phyloP scores from a whole-genome alignment of 495 filamentous ascomycete species.

The Aspergillus heteromorphus region DNA sequence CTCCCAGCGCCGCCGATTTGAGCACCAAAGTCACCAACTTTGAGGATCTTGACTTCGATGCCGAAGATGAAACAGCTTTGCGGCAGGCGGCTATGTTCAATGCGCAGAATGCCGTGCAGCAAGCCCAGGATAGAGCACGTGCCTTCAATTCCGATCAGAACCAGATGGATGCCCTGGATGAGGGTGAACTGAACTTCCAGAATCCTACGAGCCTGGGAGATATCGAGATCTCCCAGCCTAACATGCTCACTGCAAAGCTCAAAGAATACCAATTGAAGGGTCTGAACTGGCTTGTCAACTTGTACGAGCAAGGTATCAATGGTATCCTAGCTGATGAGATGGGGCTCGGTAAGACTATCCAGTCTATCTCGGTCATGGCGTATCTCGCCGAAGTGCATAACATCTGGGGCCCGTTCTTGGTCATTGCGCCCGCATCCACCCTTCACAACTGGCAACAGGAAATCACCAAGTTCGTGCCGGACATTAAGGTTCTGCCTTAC shows the following conservation, averaged over 20 bases:
- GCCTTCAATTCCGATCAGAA: conserved; percentile 73
- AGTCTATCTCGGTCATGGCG: conserved; percentile 98
- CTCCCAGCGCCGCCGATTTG: conserved; percentile 52
- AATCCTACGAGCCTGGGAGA: conserved; percentile 92
- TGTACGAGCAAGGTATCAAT: conserved; percentile 99
- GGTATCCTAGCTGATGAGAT: conserved; percentile 98
- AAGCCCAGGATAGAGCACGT: conserved; percentile 87
- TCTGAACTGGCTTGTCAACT: conserved; percentile 96
- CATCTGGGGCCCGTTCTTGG: conserved; percentile 97
- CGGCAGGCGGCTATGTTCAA: conserved; percentile 86
- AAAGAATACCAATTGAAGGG: conserved; percentile 99
- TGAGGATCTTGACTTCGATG: conserved; percentile 92
- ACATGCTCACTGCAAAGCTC: conserved; percentile 85
- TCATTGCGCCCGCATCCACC: conserved; percentile 93
- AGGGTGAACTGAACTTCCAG: conserved; percentile 99
- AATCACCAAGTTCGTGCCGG: conserved; percentile 87
- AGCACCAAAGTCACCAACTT: conserved; percentile 80
- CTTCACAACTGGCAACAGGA: conserved; percentile 99
- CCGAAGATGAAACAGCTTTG: conserved; percentile 80
- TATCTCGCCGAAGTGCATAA: conserved; percentile 96
- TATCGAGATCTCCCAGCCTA: conserved; percentile 90
- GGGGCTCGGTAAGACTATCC: conserved; percentile 98
- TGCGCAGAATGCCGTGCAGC: conserved; percentile 91
- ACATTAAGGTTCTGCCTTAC: conserved; percentile 91
- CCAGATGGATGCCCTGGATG: conserved; percentile 49